These are phyloP conservation scores for Cercospora sp. DNA, from an alignment of 2,329 filamentous ascomycete genomes.

Conservation along the genomic window DNA sequence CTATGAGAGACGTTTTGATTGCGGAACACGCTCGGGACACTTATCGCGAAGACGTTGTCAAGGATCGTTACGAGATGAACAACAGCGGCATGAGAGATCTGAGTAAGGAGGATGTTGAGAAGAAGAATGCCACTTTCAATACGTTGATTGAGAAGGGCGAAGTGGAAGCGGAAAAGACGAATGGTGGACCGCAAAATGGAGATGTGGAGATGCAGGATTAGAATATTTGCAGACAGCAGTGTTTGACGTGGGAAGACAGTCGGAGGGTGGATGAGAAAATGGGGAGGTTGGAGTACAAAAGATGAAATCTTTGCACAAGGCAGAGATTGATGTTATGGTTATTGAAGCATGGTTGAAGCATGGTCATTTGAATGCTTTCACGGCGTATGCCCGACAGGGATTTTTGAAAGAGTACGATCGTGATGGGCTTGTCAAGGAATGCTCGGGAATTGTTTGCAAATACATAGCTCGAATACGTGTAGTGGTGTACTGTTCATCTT, in stretches of 20 bases:
- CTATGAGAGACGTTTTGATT: conserved; percentile 39
- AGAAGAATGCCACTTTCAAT: conserved; percentile 40
- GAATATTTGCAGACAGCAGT: background rate
- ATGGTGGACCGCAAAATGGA: background rate
- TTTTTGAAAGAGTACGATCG: background rate
- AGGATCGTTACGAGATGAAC: conserved; percentile 48
- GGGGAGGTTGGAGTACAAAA: background rate
- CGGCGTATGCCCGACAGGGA: background rate
- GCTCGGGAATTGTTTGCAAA: background rate
- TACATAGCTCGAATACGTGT: background rate
- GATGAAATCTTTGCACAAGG: background rate
- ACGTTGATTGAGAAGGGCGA: conserved; percentile 28
- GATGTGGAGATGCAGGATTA: conserved; percentile 15
- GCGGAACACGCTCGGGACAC: conserved; percentile 38
- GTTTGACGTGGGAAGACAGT: background rate
- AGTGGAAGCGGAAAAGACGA: conserved; percentile 16
- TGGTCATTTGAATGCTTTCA: background rate
- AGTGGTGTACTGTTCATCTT: background rate
- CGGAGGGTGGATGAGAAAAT: background rate
- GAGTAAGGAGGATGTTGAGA: conserved; percentile 50
- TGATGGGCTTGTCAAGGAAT: background rate
- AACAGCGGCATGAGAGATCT: conserved; percentile 51
- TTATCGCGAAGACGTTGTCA: conserved; percentile 41
- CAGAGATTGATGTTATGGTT: background rate
- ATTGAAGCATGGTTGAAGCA: background rate